Evolutionary conservation across 148 eudicot genomes (phyloP).

Genomic region (Arbutus unedo): DNA sequence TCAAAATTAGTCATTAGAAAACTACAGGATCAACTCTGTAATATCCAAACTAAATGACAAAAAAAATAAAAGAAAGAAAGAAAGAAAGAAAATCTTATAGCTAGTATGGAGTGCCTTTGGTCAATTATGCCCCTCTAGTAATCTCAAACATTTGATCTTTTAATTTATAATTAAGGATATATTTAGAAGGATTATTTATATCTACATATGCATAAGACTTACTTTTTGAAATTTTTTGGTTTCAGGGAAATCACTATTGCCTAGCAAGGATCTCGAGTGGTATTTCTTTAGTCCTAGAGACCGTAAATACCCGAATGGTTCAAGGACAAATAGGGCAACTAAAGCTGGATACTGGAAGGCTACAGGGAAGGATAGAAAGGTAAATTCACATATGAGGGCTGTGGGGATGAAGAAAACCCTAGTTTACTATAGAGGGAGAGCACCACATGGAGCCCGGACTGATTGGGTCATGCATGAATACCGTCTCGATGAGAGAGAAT

Average conservation of each 20-base stretch:
- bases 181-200: accelerated
- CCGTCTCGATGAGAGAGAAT: constrained; percentile 74
- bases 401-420: constrained; percentile 92
- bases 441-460: constrained; percentile 74
- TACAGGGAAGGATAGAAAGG: constrained; percentile 80
- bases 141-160: neutral
- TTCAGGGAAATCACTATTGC: constrained; percentile 71
- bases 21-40: no score
- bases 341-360: constrained; percentile 95
- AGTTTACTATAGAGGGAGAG: constrained; percentile 83
- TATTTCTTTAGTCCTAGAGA: constrained; percentile 87
- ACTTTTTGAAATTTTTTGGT: neutral
- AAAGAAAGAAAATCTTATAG: no score
- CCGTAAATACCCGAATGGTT: constrained; percentile 82
- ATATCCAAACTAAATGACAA: no score
- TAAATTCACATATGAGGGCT: constrained; percentile 59
- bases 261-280: constrained; percentile 92
- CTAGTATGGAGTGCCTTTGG: neutral
- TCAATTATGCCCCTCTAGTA: neutral
- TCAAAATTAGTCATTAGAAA: no score
- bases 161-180: neutral
- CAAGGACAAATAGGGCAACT: constrained; percentile 88
- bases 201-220: neutral
- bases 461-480: constrained; percentile 93
- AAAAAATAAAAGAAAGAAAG: neutral